Percentiles rank a stretch among this genome's conserved stretches.
These are phyloP conservation scores for Solanum etuberosum DNA, from an alignment of 257 asterid species.

Conservation along the genomic window DNA sequence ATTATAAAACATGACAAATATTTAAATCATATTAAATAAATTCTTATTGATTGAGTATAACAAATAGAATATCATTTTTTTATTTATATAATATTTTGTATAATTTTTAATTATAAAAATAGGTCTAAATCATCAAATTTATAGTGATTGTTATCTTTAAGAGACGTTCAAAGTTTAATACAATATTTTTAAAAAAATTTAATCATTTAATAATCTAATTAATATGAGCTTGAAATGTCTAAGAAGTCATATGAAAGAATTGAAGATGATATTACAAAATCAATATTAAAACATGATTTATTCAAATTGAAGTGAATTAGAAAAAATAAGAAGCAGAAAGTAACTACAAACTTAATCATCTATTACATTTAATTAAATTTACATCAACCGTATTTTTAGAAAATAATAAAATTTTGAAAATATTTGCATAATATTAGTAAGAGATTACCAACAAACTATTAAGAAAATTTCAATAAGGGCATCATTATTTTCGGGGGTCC, in stretches of 20 bases:
- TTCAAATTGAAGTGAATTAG: neutral
- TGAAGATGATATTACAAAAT: neutral
- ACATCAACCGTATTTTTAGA: too few relatives aligned
- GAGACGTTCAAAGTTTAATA: neutral
- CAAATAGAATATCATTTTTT: too few relatives aligned
- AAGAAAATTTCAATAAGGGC: neutral
- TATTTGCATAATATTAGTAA: neutral
- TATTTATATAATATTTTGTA: too few relatives aligned
- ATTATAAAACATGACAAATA: too few relatives aligned
- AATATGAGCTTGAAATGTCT: neutral
- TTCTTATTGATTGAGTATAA: too few relatives aligned
- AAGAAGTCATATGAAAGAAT: neutral
- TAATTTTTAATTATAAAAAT: too few relatives aligned
- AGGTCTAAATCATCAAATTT: neutral
- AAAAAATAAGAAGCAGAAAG: neutral
- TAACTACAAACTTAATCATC: neutral
- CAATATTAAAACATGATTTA: neutral
- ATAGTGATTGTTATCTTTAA: neutral
- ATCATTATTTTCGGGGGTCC: neutral
- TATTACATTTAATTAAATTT: neutral
- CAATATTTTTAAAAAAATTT: too few relatives aligned
- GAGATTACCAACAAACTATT: neutral
- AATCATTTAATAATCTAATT: too few relatives aligned
- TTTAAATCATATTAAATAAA: too few relatives aligned
- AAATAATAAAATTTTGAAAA: too few relatives aligned